Evolutionary conservation across 2,329 filamentous ascomycete genomes (phyloP), one percentile per base, ranked within the genome.

Genomic region (Botrytis fabae): DNA sequence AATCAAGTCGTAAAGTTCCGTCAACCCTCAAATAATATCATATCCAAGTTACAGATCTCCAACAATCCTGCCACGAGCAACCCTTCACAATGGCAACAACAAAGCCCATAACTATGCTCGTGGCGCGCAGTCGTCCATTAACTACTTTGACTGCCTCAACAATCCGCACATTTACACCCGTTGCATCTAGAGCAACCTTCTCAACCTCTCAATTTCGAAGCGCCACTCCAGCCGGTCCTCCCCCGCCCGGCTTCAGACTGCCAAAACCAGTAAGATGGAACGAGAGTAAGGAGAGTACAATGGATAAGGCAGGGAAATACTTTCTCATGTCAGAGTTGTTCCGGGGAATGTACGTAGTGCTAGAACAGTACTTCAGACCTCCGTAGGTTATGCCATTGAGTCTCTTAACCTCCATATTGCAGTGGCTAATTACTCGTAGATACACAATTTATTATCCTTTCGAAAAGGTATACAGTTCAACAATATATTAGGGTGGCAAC

Each of bases 391-490:
- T 73, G 65, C 75, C 74, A 76, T 78, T 78, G 75, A 76, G 74
- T 65, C 65, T 66, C 65, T 73, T 76, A 65, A 78, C 35, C 25
- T n/a, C 57, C 42, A 14, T 25, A 25, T 20, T 28, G 18, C 66
- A 73, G 59, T 59, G 76, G 70, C 77, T 84, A 78, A 84, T 73
- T 65, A 48, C 32, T 25, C 57, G 42, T 80, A 97, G 95, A 80
- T 98, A 98, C 85, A 99, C 96, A 69, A 99, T 99, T 81, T 97
- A 90, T 87, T 99, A 99, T 82, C 96, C 96, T 61, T 99, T 98
- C 84, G 96, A 99, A 83, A 99, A 99, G 88, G 88, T 90, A 84
- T 69, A 80, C 80, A 61, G 35, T 28, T 6, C 25, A 48, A 44
- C 40, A 28, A 28, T 46, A 35, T 9, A 35, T 46, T 9, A 46